Conservation (phyloP, 257 asterid genomes). For the Solanum stenotomum region DNA sequence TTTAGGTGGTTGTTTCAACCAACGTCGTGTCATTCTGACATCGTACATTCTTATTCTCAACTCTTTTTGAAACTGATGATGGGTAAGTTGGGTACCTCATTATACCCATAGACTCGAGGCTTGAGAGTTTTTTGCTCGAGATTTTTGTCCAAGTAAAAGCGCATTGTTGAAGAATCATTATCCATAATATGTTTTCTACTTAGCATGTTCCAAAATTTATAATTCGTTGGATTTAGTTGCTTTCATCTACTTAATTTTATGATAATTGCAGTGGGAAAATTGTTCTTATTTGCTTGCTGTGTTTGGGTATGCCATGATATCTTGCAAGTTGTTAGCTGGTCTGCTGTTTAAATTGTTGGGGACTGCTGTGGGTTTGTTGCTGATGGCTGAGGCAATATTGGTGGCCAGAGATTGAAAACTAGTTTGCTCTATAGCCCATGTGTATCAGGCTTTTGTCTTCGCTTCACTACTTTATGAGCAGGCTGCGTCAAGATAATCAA, state of each 20-base stretch:
- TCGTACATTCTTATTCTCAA: background rate
- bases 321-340: background rate
- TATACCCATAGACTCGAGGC: background rate
- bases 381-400: background rate
- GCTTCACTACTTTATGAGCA: background rate
- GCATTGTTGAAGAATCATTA: background rate
- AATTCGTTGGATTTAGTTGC: background rate
- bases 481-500: background rate
- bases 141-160: background rate
- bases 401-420: background rate
- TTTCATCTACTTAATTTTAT: background rate
- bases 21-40: background rate
- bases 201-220: background rate
- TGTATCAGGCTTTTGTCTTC: background rate
- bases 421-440: background rate
- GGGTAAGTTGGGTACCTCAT: background rate
- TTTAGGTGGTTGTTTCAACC: background rate
- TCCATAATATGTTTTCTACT: background rate
- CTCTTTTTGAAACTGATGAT: background rate
- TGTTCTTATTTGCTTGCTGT: background rate
- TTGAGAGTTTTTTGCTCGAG: background rate
- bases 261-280: background rate
- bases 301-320: background rate
- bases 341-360: background rate
- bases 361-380: background rate